Evolutionary conservation across 768 basidiomycete genomes (phyloP).

Genomic region (Suillus weaverae): DNA sequence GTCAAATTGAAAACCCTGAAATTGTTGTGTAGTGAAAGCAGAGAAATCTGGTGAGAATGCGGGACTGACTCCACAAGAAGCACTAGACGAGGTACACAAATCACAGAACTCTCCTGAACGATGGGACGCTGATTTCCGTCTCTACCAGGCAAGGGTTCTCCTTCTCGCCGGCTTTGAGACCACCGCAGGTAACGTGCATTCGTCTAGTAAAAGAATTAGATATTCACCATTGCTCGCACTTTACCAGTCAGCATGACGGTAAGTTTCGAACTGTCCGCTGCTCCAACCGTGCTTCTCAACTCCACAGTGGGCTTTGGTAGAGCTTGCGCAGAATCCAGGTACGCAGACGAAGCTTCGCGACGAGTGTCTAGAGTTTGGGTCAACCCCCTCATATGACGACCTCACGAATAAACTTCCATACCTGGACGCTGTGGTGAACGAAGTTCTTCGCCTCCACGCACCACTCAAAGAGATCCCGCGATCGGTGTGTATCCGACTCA

Average conservation of each 20-base stretch:
- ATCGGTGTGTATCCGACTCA: constrained; percentile 24
- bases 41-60: not conserved
- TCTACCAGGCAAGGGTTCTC: constrained; percentile 13
- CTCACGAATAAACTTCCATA: constrained; percentile 38
- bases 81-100: not conserved
- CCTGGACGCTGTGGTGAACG: constrained; percentile 43
- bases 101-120: not conserved
- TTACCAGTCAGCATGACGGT: constrained; percentile 13
- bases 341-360: constrained; percentile 28
- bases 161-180: constrained; percentile 19
- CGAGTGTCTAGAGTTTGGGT: constrained; percentile 24
- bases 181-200: constrained; percentile 24
- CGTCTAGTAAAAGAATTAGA: not conserved
- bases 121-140: not conserved
- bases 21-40: not conserved
- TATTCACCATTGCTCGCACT: not conserved
- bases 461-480: constrained; percentile 31
- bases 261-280: not conserved
- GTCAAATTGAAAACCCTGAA: not conserved
- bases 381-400: constrained; percentile 41
- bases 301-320: constrained; percentile 36
- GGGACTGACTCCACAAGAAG: constrained; percentile 1
- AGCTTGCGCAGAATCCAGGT: constrained; percentile 27
- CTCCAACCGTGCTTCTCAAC: not conserved
- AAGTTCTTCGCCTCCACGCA: constrained; percentile 40